Conservation (phyloP, 2,329 filamentous ascomycete species). For the Hypoxylon rubiginosum region DNA sequence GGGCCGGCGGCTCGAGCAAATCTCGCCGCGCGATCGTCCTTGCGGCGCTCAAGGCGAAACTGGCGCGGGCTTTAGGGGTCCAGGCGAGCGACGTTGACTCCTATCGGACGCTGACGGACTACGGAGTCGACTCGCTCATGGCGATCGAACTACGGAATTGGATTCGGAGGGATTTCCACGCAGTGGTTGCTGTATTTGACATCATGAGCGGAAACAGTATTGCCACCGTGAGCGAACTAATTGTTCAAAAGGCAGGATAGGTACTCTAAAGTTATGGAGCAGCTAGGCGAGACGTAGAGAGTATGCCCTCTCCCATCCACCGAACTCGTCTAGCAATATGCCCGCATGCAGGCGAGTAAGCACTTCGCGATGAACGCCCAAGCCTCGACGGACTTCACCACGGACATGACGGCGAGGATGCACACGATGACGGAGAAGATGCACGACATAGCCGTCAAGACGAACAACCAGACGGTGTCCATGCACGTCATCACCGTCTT, state of each 20-base stretch:
- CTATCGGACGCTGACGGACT: background rate
- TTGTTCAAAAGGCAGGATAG: too few species aligned
- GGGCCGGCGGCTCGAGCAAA: background rate
- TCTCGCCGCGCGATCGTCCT: too few species aligned
- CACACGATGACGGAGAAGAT: constrained; percentile 23
- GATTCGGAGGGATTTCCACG: background rate
- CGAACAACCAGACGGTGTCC: constrained; percentile 12
- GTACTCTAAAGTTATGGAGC: too few species aligned
- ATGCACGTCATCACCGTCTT: constrained; percentile 24
- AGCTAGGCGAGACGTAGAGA: too few species aligned
- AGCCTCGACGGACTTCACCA: background rate
- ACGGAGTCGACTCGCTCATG: background rate
- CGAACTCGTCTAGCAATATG: too few species aligned
- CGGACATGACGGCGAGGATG: background rate
- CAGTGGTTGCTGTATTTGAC: background rate
- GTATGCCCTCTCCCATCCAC: too few species aligned
- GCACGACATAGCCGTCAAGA: constrained; percentile 18
- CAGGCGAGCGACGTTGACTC: background rate
- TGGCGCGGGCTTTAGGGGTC: background rate
- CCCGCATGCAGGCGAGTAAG: too few species aligned
- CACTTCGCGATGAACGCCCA: background rate
- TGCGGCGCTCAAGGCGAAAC: too few species aligned
- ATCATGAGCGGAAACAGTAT: background rate
- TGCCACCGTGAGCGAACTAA: too few species aligned
- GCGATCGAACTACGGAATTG: background rate